A percentile compares a stretch with the other conserved stretches of the same genome.
phyloP scores from a whole-genome alignment of 2,329 filamentous ascomycete genomes.

The Eutypella sp. region DNA sequence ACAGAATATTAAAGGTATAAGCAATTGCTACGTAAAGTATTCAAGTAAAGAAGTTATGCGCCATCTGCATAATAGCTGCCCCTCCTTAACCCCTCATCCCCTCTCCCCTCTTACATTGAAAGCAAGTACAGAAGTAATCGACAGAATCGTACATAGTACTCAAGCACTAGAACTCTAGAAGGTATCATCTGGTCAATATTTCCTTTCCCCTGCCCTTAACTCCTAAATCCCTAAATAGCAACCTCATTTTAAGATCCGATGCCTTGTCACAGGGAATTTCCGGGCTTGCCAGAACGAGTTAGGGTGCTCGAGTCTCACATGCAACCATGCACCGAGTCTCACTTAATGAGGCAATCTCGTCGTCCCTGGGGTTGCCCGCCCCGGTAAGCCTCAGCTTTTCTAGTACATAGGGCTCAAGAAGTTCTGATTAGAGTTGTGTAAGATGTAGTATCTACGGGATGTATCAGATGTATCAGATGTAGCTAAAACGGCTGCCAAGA shows the following conservation, averaged over 20 bases:
- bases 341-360: not conserved
- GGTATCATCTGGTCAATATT: no score
- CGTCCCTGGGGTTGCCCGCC: not conserved
- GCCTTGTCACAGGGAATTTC: not conserved
- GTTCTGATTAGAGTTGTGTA: no score
- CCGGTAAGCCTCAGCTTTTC: no score
- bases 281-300: not conserved
- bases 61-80: not conserved
- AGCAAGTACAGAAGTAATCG: no score
- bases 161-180: no score
- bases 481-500: not conserved
- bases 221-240: not conserved
- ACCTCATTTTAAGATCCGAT: not conserved
- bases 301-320: no score
- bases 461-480: no score
- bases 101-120: no score
- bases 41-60: not conserved
- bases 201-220: not conserved
- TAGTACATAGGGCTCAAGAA: no score
- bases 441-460: no score
- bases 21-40: not conserved
- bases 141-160: no score
- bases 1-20: not conserved
- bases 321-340: not conserved
- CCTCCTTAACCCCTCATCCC: constrained; percentile 1